phyloP scores from a whole-genome alignment of 1,284 basidiomycete species.

The Lignosus rhinocerotis region DNA sequence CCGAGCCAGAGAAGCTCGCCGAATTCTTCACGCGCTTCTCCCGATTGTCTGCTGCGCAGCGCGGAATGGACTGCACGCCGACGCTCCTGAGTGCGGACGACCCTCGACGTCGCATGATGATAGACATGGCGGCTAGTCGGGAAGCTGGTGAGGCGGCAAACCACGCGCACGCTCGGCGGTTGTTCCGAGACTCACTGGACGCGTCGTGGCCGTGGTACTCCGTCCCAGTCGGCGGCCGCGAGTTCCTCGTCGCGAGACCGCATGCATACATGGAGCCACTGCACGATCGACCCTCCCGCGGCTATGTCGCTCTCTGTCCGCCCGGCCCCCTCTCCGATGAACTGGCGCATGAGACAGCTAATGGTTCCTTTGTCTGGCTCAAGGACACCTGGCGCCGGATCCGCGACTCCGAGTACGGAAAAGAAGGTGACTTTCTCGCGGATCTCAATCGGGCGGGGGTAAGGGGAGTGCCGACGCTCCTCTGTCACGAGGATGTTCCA shows the following conservation, averaged over 20 bases:
- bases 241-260: constrained; percentile 11
- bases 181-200: constrained; percentile 3
- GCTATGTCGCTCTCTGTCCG: constrained; percentile 11
- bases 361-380: constrained; percentile 11
- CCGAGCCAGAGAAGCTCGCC: not conserved
- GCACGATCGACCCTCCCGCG: not conserved
- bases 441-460: constrained; percentile 5
- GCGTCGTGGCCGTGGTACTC: constrained; percentile 3
- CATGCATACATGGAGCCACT: not conserved
- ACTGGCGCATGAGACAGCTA: not conserved
- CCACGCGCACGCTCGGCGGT: not conserved
- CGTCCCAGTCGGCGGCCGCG: not conserved
- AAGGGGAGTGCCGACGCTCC: constrained; percentile 10
- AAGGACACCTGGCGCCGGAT: constrained; percentile 14
- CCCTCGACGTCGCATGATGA: not conserved
- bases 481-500: constrained; percentile 12
- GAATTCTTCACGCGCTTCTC: constrained; percentile 14
- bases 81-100: not conserved
- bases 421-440: constrained; percentile 3
- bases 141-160: not conserved
- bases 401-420: not conserved
- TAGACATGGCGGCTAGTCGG: not conserved
- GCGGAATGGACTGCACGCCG: constrained; percentile 11
- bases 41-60: not conserved
- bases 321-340: not conserved